phyloP scores from a whole-genome alignment of 1,139 yeast genomes.

The Arxiozyma heterogenica region DNA sequence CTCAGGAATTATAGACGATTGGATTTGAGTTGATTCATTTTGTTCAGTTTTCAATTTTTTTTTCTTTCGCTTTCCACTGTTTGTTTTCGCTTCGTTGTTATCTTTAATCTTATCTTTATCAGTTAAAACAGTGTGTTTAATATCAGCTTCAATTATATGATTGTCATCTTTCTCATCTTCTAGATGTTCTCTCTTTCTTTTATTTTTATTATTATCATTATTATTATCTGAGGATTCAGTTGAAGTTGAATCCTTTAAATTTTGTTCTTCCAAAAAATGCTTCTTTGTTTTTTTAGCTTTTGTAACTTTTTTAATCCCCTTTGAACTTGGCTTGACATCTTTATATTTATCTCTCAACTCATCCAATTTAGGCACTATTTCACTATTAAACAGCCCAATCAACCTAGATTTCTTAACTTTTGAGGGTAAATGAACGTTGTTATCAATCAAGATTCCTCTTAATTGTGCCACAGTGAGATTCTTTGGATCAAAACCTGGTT shows the following conservation, averaged over 20 bases:
- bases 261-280: conserved; percentile 17
- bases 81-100: conserved; percentile 3
- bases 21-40: background rate
- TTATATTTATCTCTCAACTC: conserved; percentile 12
- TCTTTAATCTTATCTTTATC: conserved; percentile 2
- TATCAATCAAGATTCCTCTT: conserved; percentile 48
- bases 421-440: conserved; percentile 46
- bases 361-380: conserved; percentile 31
- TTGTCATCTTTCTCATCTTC: too few species aligned
- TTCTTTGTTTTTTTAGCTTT: background rate
- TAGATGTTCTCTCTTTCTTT: conserved; percentile 10
- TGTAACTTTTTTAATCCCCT: conserved; percentile 11
- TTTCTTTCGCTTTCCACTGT: conserved; percentile 3
- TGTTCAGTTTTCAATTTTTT: background rate
- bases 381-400: conserved; percentile 41
- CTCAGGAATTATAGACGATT: background rate
- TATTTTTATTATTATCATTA: conserved; percentile 4
- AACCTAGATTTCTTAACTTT: conserved; percentile 55
- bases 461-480: conserved; percentile 53
- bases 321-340: conserved; percentile 13
- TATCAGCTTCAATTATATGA: too few species aligned
- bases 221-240: too few species aligned
- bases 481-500: conserved; percentile 41
- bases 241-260: conserved; percentile 16
- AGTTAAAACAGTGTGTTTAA: too few species aligned